These are phyloP conservation scores for Alnus glutinosa DNA, from an alignment of 306 rosid genomes.

Conservation along the genomic window DNA sequence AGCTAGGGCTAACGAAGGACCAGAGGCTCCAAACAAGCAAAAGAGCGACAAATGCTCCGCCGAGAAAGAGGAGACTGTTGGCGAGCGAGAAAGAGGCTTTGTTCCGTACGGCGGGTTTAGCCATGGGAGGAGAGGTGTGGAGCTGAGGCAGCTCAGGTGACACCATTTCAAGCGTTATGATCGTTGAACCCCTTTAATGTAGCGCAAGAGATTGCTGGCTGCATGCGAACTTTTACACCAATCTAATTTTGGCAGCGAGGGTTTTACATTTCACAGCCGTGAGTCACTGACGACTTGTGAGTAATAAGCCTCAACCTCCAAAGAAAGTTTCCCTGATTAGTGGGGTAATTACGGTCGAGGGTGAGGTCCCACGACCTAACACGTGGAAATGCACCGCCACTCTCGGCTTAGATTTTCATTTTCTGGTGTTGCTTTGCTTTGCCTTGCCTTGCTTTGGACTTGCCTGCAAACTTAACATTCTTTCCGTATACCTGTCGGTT, in stretches of 20 bases:
- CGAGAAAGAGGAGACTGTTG: conserved; percentile 54
- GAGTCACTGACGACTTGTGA: not conserved
- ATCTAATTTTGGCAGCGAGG: not conserved
- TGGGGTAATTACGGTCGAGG: not conserved
- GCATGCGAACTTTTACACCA: too few species aligned
- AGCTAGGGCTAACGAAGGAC: conserved; percentile 38
- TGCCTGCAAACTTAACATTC: too few species aligned
- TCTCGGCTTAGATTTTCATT: conserved; percentile 8
- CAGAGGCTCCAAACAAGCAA: conserved; percentile 58
- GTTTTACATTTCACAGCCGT: not conserved
- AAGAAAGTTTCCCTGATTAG: not conserved
- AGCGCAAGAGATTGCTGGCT: too few species aligned
- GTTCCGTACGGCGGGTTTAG: conserved; percentile 41
- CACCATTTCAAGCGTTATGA: conserved; percentile 31
- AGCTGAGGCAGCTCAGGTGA: conserved; percentile 35
- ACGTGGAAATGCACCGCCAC: conserved; percentile 29
- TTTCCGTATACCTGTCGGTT: too few species aligned
- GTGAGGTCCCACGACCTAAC: conserved; percentile 2
- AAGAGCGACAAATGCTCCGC: conserved; percentile 59
- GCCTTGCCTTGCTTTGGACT: not conserved
- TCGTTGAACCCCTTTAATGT: not conserved
- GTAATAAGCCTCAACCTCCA: not conserved
- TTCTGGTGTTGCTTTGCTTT: not conserved
- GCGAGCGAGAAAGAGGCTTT: conserved; percentile 44
- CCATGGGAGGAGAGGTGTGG: conserved; percentile 38